Evolutionary conservation across 2,329 filamentous ascomycete species (phyloP), one percentile per base, ranked within the genome.

Genomic region (Fusarium lateritium): DNA sequence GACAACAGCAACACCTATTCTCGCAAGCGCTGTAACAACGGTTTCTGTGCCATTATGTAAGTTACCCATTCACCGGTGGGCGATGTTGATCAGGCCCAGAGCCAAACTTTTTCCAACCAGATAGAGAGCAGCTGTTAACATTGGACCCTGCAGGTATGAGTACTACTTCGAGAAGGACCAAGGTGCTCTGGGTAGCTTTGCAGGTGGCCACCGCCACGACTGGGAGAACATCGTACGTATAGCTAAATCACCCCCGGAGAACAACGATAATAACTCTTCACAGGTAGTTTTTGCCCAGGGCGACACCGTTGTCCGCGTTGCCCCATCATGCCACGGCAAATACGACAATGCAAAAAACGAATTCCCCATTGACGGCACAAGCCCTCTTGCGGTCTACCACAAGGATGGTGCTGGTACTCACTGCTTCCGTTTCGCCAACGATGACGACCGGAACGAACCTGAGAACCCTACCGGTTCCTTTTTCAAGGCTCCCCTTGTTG

Each of bases 91-190:
- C 14, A 14, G 9, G 8, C 15, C 5, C 5, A 21, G 50, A n/a
- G 21, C 13, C 7, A 13, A 7, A 7, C 15, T 14, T 34, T 34
- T 34, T 26, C 26, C 28, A 28, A 31, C 26, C 8, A 8, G 10
- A 19, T 5, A 1, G 4, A 0, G 14, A 4, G 13, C 15, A 17
- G 15, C 3, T 43, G 8, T 15, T 69, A 1, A 69, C 13, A 7
- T 4, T 21, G 2, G 2, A 43, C 17, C 14, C 28, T 11, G 3
- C 14, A 71, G 69, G 69, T 71, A 71, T 45, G 74, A 75, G 52
- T 80, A 80, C 76, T 84, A 83, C 68, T 79, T 81, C 54, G 82
- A 83, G 47, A 84, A 84, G 68, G 83, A 84, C 46, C 75, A 79
- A 56, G 77, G 80, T 1, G 79, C 72, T 3, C 44, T 59, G 1